Percentiles rank a stretch among this genome's conserved stretches.
phyloP scores from a whole-genome alignment of 2,329 filamentous ascomycete genomes.

The Fusarium oligoseptatum region DNA sequence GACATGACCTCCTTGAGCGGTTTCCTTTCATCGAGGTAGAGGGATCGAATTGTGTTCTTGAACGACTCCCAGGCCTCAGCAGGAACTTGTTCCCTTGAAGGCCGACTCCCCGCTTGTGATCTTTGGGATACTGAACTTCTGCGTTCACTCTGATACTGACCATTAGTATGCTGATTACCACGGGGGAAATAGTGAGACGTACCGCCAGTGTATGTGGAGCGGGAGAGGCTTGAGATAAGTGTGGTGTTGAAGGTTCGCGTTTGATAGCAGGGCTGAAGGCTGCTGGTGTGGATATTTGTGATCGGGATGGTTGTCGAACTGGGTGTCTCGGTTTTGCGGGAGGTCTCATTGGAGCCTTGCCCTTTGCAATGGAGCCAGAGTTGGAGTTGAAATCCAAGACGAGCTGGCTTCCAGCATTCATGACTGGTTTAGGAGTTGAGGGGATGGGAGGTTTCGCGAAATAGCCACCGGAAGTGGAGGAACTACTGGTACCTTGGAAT shows the following conservation, averaged over 20 bases:
- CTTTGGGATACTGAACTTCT: slow-evolving; percentile 48
- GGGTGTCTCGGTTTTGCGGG: slow-evolving; percentile 47
- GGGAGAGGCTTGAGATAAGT: slow-evolving; percentile 41
- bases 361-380: slow-evolving; percentile 49
- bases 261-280: slow-evolving; percentile 47
- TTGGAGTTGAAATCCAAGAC: slow-evolving; percentile 54
- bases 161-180: slow-evolving; percentile 13
- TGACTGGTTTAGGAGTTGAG: slow-evolving; percentile 55
- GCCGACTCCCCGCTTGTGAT: slow-evolving; percentile 51
- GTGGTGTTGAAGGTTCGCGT: slow-evolving; percentile 49
- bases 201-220: slow-evolving; percentile 46
- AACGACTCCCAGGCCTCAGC: slow-evolving; percentile 63
- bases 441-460: slow-evolving; percentile 55
- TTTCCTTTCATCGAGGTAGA: slow-evolving; percentile 64
- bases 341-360: slow-evolving; percentile 52
- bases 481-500: slow-evolving; percentile 36
- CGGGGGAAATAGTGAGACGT: slow-evolving; percentile 23
- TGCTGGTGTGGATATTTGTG: slow-evolving; percentile 37
- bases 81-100: slow-evolving; percentile 59
- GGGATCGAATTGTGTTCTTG: slow-evolving; percentile 59
- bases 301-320: slow-evolving; percentile 42
- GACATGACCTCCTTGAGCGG: slow-evolving; percentile 67
- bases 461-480: slow-evolving; percentile 45
- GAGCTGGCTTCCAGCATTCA: slow-evolving; percentile 52
- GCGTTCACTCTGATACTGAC: slow-evolving; percentile 43